These are phyloP conservation scores for Cicer pinnatifidum DNA, from an alignment of 306 rosid genomes.

Conservation along the genomic window DNA sequence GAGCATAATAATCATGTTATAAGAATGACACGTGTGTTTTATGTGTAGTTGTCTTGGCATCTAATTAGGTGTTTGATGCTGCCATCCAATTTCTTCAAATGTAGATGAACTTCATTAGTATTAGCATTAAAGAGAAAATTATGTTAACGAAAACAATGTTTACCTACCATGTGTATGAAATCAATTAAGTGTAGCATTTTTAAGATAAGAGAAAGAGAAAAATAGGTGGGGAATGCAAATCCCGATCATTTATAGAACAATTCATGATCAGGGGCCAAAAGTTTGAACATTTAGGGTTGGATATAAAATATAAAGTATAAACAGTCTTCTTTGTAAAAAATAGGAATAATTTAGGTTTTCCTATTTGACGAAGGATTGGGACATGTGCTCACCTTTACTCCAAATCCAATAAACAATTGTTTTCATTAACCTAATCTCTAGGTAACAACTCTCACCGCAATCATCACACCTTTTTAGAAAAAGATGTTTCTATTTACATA, in stretches of 20 bases:
- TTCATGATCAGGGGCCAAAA: neutral
- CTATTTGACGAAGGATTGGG: constrained; percentile 38
- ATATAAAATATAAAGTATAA: constrained; percentile 24
- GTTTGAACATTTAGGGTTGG: neutral
- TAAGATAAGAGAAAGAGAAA: constrained; percentile 14
- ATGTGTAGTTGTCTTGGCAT: constrained; percentile 43
- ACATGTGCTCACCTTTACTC: constrained; percentile 52
- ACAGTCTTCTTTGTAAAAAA: neutral
- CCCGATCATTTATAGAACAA: constrained; percentile 20
- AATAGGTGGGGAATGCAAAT: constrained; percentile 4
- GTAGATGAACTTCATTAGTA: constrained; percentile 47
- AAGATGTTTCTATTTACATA: constrained; percentile 5
- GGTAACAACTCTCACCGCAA: constrained; percentile 52
- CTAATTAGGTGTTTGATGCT: constrained; percentile 55
- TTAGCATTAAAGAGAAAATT: constrained; percentile 40
- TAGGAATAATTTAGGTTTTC: constrained; percentile 3
- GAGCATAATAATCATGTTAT: constrained; percentile 29
- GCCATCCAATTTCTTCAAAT: constrained; percentile 52
- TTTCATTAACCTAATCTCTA: constrained; percentile 65
- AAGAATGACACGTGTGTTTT: constrained; percentile 15
- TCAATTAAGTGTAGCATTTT: constrained; percentile 22
- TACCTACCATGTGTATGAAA: constrained; percentile 42
- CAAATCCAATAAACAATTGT: constrained; percentile 54
- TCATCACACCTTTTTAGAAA: constrained; percentile 29
- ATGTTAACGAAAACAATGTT: constrained; percentile 36